Evolutionary conservation across 2,329 filamentous ascomycete genomes (phyloP), one percentile per base, ranked within the genome.

Genomic region (Colletotrichum chrysophilum): DNA sequence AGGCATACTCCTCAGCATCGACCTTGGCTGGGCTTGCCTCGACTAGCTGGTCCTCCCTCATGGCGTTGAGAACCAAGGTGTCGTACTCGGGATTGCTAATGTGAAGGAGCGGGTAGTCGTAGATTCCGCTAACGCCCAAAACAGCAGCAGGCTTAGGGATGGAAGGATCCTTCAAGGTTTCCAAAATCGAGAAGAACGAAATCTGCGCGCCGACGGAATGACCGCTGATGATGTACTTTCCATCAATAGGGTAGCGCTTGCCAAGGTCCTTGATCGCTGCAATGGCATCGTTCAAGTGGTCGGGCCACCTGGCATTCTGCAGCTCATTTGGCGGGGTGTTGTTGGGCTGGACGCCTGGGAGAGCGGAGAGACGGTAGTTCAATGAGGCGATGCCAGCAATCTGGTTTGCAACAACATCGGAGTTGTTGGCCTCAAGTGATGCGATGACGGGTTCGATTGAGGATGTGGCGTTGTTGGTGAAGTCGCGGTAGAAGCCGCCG

Each of bases 41-140:
- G 0, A 73, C 79, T n/a, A 78, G 79, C 75, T 82, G 81, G 55
- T 90, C 87, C 2, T 80, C 71, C 0, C 93, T 92, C 82, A 95
- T 94, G 2, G 93, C 93, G 7, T 85, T 87, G 4, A 83, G 79
- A n/a, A 93, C 85, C 75, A 95, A 92, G 4, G 86, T 86, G 6
- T 84, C 80, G 80, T 95, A 95, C n/a, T 79, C 86, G 16, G 80
- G 81, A 30, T 88, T 85, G 7, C 88, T 85, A 56, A 85, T 81
- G 26, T 88, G 84, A 18, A 95, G 82, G 0, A 87, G 87, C 5
- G 87, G 86, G 7, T 95, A 82, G 79, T 94, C 90, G 82, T 94
- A 94, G 21, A 95, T 91, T 0, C 94, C 93, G 73, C 90, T 90
- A 21, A 94, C 83, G 32, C 92, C 89, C 8, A 94, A 80, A 14